A percentile compares a stretch with the other conserved stretches of the same genome.
phyloP scores from a whole-genome alignment of 495 filamentous ascomycete species.

The Mycothermus thermophilus region DNA sequence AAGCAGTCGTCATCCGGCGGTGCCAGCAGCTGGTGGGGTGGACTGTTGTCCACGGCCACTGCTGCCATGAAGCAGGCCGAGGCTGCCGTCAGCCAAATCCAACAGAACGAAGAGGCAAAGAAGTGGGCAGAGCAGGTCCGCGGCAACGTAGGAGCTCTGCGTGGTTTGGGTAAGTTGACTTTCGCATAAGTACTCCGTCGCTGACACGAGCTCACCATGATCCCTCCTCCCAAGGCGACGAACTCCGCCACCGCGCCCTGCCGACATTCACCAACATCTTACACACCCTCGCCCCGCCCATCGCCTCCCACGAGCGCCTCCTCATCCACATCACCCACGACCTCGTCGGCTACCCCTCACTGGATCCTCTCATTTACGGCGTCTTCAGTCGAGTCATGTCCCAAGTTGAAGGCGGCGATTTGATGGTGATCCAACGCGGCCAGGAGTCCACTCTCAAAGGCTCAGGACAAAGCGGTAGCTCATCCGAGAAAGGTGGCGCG shows the following conservation, averaged over 20 bases:
- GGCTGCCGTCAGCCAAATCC: slow-evolving; percentile 83
- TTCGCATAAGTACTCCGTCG: too few species aligned
- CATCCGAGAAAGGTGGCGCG: slow-evolving; percentile 29
- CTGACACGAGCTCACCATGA: too few species aligned
- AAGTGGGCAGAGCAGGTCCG: slow-evolving; percentile 91
- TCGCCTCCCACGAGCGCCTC: slow-evolving; percentile 92
- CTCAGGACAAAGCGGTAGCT: too few species aligned
- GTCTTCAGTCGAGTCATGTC: slow-evolving; percentile 96
- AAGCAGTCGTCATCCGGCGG: slow-evolving; percentile 28
- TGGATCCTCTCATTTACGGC: slow-evolving; percentile 83
- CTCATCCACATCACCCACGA: slow-evolving; percentile 98
- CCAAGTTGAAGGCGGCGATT: slow-evolving; percentile 93
- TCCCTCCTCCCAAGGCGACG: slow-evolving; percentile 82
- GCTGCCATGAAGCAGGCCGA: slow-evolving; percentile 93
- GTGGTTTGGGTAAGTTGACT: slow-evolving; percentile 54
- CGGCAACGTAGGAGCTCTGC: slow-evolving; percentile 74
- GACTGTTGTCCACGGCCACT: slow-evolving; percentile 55
- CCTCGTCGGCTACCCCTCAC: slow-evolving; percentile 79
- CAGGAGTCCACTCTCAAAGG: slow-evolving; percentile 62
- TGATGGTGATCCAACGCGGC: slow-evolving; percentile 90
- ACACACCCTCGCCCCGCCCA: slow-evolving; percentile 88
- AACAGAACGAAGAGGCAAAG: slow-evolving; percentile 90
- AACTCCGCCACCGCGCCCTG: slow-evolving; percentile 74
- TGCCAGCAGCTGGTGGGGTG: slow-evolving; percentile 84
- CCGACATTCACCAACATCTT: slow-evolving; percentile 92